phyloP scores from a whole-genome alignment of 2,329 filamentous ascomycete genomes.

The Hawksworthiomyces lignivorus region DNA sequence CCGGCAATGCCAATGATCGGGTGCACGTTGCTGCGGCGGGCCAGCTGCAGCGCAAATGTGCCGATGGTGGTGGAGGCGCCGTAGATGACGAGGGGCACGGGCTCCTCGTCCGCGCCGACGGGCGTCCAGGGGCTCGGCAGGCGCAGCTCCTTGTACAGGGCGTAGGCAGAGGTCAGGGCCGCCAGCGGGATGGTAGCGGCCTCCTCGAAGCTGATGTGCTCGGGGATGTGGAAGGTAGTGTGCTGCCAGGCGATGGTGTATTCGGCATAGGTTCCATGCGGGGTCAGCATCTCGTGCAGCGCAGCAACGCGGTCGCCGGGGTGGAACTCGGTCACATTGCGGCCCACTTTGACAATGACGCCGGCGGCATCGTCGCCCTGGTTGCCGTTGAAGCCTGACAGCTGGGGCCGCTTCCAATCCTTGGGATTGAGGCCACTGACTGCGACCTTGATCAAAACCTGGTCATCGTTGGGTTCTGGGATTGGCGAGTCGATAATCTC shows the following conservation, averaged over 20 bases:
- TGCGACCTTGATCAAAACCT: conserved; percentile 14
- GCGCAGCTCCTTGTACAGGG: conserved; percentile 26
- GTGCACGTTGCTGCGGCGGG: conserved; percentile 39
- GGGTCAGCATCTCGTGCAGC: conserved; percentile 35
- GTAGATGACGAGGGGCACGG: conserved; percentile 31
- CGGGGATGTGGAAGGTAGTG: conserved; percentile 35
- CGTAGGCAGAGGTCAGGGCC: conserved; percentile 34
- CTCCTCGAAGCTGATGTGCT: conserved; percentile 28
- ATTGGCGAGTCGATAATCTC: conserved; percentile 32
- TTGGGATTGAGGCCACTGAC: conserved; percentile 40
- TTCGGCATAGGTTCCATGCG: conserved; percentile 32
- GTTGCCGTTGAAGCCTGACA: conserved; percentile 25
- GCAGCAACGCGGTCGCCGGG: conserved; percentile 49
- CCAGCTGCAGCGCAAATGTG: conserved; percentile 44
- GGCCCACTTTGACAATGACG: conserved; percentile 45
- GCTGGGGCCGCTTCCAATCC: conserved; percentile 32
- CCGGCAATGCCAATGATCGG: conserved; percentile 49
- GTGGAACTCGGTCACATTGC: conserved; percentile 49
- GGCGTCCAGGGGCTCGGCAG: conserved; percentile 35
- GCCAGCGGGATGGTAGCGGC: conserved; percentile 36
- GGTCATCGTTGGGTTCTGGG: conserved; percentile 26
- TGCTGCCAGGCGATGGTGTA: conserved; percentile 32
- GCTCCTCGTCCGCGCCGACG: conserved; percentile 13
- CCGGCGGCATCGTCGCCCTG: conserved; percentile 49
- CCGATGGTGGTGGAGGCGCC: conserved; percentile 42